phyloP scores from a whole-genome alignment of 257 asterid genomes.

The Nicotiana knightiana region DNA sequence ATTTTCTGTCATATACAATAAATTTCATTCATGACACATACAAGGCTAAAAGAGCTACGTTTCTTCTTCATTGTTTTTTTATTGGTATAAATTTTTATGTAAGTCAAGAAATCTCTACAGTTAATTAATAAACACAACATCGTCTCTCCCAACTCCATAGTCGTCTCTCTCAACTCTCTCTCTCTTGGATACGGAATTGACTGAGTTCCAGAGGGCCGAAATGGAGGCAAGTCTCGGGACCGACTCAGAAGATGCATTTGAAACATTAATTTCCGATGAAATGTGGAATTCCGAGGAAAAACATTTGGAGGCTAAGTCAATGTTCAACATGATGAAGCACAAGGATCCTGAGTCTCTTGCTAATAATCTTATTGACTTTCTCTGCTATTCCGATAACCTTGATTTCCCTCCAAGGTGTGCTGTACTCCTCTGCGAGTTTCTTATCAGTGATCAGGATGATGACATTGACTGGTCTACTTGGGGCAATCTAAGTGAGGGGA shows the following conservation, averaged over 20 bases:
- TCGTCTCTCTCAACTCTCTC: too few species aligned
- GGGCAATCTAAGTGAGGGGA: too few species aligned
- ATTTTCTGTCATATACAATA: too few species aligned
- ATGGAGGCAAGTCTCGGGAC: slow-evolving; percentile 61
- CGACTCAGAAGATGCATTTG: slow-evolving; percentile 62
- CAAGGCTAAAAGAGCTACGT: too few species aligned
- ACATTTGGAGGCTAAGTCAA: slow-evolving; percentile 78
- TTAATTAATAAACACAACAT: too few species aligned
- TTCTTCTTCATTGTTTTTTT: too few species aligned
- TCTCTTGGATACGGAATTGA: too few species aligned
- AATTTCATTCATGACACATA: too few species aligned
- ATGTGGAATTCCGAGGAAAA: slow-evolving; percentile 50
- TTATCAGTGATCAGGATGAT: slow-evolving; percentile 59
- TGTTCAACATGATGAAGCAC: slow-evolving; percentile 68
- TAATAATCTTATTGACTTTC: slow-evolving; percentile 54
- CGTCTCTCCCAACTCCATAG: too few species aligned
- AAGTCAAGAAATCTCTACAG: too few species aligned
- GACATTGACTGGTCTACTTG: slow-evolving; percentile 36
- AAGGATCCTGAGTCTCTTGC: slow-evolving; percentile 75
- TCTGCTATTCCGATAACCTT: slow-evolving; percentile 39
- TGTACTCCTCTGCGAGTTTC: slow-evolving; percentile 64
- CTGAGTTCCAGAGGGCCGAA: slow-evolving; percentile 44
- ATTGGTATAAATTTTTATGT: too few species aligned
- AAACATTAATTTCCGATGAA: slow-evolving; percentile 51
- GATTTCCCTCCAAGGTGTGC: slow-evolving; percentile 76